phyloP scores from a whole-genome alignment of 352 stramenopile species.

The Aphanomyces cochlioides region DNA sequence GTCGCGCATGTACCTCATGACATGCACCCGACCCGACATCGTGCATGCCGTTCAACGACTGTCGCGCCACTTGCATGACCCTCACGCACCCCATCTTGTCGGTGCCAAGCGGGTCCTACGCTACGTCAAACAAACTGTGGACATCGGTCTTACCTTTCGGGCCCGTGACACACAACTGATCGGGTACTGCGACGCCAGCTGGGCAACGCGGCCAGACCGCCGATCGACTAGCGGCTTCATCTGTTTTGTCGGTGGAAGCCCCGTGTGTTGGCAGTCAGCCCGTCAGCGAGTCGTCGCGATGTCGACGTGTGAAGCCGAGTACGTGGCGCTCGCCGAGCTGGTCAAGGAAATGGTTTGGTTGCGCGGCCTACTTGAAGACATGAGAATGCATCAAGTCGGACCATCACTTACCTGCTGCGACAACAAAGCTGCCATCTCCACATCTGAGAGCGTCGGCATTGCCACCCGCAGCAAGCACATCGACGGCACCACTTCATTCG shows the following conservation, averaged over 20 bases:
- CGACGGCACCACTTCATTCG: conserved; percentile 36
- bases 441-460: conserved; percentile 14
- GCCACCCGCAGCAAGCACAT: conserved; percentile 35
- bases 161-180: not conserved
- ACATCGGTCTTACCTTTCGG: not conserved
- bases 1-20: conserved; percentile 31
- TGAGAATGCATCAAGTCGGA: too few species aligned
- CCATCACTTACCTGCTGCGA: too few species aligned
- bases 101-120: conserved; percentile 10
- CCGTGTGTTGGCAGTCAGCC: not conserved
- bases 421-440: too few species aligned
- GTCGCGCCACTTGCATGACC: conserved; percentile 6
- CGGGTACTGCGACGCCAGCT: conserved; percentile 14
- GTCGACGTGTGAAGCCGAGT: conserved; percentile 34
- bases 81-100: not conserved
- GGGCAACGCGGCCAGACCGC: conserved; percentile 22
- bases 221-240: conserved; percentile 11
- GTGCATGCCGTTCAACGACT: conserved; percentile 26
- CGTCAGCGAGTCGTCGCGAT: conserved; percentile 26
- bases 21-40: conserved; percentile 33
- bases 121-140: conserved; percentile 1
- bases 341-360: conserved; percentile 18
- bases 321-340: conserved; percentile 27
- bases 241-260: not conserved
- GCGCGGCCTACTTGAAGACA: too few species aligned